Base-by-base conservation (phyloP, 805 yeast genomes). In the Geotrichum ghanense region DNA sequence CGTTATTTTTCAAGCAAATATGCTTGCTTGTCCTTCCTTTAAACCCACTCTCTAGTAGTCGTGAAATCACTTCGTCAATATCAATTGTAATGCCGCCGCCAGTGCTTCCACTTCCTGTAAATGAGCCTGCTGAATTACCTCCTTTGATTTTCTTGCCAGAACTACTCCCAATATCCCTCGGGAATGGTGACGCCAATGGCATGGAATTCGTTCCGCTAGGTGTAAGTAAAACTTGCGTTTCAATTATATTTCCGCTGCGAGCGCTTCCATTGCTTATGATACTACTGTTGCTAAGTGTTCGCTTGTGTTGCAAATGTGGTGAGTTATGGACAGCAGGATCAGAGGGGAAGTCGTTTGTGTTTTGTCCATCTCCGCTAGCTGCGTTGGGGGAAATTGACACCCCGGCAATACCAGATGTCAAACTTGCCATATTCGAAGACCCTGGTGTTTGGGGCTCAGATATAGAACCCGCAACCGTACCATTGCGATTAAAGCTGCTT, bases 1-100 rank as follows among this genome's bases (percentile, higher is more conserved):
- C 95, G 6, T 80, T 72, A 59, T 79, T 82, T 54, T 86, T 85
- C 47, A 89, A 66, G 62, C 95, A 86, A 24, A 88, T 81, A 45
- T 77, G 76, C 61, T 82, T 85, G 4, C 92, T 84, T 58, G 89
- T 72, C 62, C 83, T 86, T 3, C 90, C 94, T 6, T 86, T 76
- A 63, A 86, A 85, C 9, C 95, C 96, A 0, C 95, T 94, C 64
- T 88, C 95, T 51, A 89, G 68, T 46, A 88, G 69, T 51, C 92
- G 71, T 63, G 83, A 95, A 48, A 89, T 87, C 42, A 83, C 70
- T 55, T 83, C 88, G 63, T 87, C 95, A 41, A 89, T 73, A 57
- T 85, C 76, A 6, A 60, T 40, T 4, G 60, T 42, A 5, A 22
- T 39, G n/a, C 42, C 42, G 25, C 25, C 23, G 21, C 25, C 25